Conservation (phyloP, 2,329 filamentous ascomycete species). For the Gyromitra esculenta region DNA sequence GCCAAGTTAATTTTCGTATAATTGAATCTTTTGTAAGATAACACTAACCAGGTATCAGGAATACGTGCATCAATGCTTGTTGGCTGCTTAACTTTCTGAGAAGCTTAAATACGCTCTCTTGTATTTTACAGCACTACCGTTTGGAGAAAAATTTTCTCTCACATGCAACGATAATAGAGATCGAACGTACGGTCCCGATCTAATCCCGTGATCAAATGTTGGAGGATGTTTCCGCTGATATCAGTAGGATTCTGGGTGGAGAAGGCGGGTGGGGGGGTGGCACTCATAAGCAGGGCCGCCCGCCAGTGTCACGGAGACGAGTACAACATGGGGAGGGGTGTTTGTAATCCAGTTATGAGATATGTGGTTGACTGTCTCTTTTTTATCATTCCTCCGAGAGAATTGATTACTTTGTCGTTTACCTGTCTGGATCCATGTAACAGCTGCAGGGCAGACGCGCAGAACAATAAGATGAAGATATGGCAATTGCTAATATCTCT, state of each 20-base stretch:
- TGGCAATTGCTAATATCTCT: neutral
- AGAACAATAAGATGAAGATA: neutral
- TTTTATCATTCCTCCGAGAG: neutral
- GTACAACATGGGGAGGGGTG: too few relatives aligned
- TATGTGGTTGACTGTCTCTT: neutral
- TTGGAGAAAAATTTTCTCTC: neutral
- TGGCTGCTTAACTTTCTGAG: neutral
- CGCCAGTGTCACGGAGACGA: neutral
- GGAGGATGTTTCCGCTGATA: conserved; percentile 15
- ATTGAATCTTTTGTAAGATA: neutral
- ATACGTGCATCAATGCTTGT: neutral
- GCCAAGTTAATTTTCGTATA: neutral
- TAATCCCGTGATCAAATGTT: neutral
- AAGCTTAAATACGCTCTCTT: neutral
- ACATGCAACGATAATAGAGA: conserved; percentile 3
- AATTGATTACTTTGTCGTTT: neutral
- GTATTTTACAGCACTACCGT: neutral
- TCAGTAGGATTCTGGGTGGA: neutral
- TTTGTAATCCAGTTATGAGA: neutral
- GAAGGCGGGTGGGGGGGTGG: neutral
- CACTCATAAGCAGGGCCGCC: neutral
- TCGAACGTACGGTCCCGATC: neutral
- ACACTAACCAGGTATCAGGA: too few relatives aligned
- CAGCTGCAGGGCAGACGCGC: neutral
- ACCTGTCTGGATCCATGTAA: neutral